Evolutionary conservation across 768 basidiomycete genomes (phyloP), one percentile per base, ranked within the genome.

Genomic region (Mycena indigotica): DNA sequence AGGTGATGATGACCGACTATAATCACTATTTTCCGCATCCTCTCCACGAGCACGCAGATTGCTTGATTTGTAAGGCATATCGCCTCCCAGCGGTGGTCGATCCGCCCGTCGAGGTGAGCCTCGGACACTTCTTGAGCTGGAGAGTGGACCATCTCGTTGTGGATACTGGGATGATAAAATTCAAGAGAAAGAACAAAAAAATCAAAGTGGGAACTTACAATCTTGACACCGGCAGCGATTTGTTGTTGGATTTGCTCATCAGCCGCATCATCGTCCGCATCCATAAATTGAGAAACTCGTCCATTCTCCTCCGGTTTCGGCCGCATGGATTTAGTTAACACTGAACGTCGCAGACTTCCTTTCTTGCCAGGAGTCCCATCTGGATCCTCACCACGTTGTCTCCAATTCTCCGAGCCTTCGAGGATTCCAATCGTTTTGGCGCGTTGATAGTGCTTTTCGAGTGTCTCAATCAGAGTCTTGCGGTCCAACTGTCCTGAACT

Each of bases 231-330:
- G 55, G 86, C 87, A 29, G 82, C 87, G 28, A 95, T 73, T 58
- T 91, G 91, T 60, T 90, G 86, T 66, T 94, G 91, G 44, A 96
- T 91, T 69, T 95, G 93, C 66, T 90, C 88, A 62, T 89, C 84
- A 6, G 91, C 91, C 63, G 87, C 80, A 13, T 82, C 86, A 52
- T 92, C 91, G 63, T 94, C 91, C 3, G 92, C 92, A 70, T 94
- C 92, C 87, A 92, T 88, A 66, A 93, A 93, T 65, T 93, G 92
- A 12, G 92, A 93, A 2, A 81, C 79, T 5, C 84, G 83, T 17
- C 84, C 84, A 66, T 72, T 78, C 51, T 79, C 78, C 38, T 83
- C 79, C 25, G 74, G 69, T 21, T 72, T 70, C 55, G 73, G 72
- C 29, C 62, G 67, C 21, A 74, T 65, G 2, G 69, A 64, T n/a